Evolutionary conservation across 805 yeast genomes (phyloP), one percentile per base, ranked within the genome.

Genomic region (Ogataea henricii): DNA sequence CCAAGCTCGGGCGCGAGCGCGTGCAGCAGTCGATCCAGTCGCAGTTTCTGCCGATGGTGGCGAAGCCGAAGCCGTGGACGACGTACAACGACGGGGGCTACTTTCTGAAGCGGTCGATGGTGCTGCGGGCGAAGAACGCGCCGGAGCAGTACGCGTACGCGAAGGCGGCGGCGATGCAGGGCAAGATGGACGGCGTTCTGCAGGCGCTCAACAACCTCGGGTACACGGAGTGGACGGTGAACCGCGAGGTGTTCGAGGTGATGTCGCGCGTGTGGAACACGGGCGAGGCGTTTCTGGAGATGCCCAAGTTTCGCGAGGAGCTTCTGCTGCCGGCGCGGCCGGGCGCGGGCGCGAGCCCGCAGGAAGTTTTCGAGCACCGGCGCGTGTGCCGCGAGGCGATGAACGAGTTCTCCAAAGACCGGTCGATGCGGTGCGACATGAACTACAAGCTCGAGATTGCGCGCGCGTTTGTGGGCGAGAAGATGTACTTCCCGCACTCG

Each of bases 371-470:
- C 47, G 85, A 81, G 41, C 88, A 94, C 79, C 83, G 83, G 56
- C 72, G 81, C 22, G 66, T 72, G 41, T 80, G 87, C 48, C 83
- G 82, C 47, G 74, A 71, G 30, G 58, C 79, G 7, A 74, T 82
- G 17, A 79, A 82, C 53, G 83, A 80, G 36, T 83, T 82, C 51
- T 79, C 87, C 9, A 73, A 85, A 18, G 74, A 78, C 52, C 82
- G 94, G 66, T 91, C 98, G 0, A 87, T 85, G 64, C 81, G 99
- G 66, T 94, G 99, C 71, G 97, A 91, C 67, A 76, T 88, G 53
- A 92, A 94, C 65, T 94, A 94, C 66, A 94, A 89, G 65, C 70
- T 94, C 44, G 99, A 94, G 66, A 89, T 94, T 62, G 98, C 99
- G 0, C 78, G 98, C 54, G 97, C 96, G 0, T 89, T 85, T 67